Base-by-base conservation (phyloP, 2,329 filamentous ascomycete genomes). In the Fusarium circinatum region DNA sequence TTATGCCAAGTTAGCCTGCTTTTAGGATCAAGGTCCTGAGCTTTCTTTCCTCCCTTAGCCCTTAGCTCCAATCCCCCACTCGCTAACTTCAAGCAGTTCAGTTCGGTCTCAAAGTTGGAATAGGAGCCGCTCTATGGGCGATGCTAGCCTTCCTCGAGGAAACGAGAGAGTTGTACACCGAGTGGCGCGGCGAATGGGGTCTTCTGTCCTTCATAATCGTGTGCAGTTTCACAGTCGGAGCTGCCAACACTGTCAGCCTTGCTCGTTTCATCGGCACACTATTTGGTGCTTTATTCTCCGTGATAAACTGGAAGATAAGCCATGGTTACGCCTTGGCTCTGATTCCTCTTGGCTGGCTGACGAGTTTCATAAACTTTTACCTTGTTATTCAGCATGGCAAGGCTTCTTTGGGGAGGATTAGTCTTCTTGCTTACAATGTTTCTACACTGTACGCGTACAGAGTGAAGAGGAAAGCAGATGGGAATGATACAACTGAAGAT, bases 221-320 rank as follows among this genome's bases (percentile, higher is more conserved):
- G n/a, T 98, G 95, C 80, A 95, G 93, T 45, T 98, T 98, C 95
- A 99, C 96, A 0, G 95, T 98, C 14, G 96, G 96, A n/a, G 95
- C 96, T 9, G 94, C 95, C 22, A 99, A 98, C 80, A 98, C 96
- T 0, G 98, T 96, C 0, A 95, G 94, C 3, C 90, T 91, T 78
- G 91, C 95, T 45, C 91, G 96, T 73, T 96, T 98, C 79, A 85
- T 94, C 8, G 96, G 96, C 58, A 99, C 96, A 0, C 85, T 94
- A 30, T 87, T 97, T 34, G 96, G 96, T 15, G 95, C 94, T 5
- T 79, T 88, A 3, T 91, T 92, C 68, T 94, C 96, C 0, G 88
- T 96, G 30, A 71, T 93, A 17, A 91, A 93, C 58, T 99, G 96
- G 96, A 87, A 92, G 39, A 84, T 93, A 17, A 92, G 93, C 28